These are phyloP conservation scores for Barnettozyma siamensis DNA, from an alignment of 805 yeast species.

Conservation along the genomic window DNA sequence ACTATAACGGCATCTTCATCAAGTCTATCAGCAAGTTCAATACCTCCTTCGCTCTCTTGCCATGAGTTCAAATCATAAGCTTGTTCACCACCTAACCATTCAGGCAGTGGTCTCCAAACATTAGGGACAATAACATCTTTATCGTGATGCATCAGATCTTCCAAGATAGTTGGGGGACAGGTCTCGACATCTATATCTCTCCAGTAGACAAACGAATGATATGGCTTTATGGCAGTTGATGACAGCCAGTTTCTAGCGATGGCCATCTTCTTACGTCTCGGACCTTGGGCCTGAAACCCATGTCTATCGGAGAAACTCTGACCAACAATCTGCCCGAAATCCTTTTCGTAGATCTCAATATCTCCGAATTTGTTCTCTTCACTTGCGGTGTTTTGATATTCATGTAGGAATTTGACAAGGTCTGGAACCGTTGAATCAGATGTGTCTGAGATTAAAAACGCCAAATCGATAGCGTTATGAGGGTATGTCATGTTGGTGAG, in stretches of 20 bases:
- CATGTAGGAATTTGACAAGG: conserved; percentile 49
- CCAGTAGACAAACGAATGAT: conserved; percentile 97
- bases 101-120: conserved; percentile 87
- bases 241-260: conserved; percentile 93
- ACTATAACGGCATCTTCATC: conserved; percentile 96
- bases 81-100: conserved; percentile 79
- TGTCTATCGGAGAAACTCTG: conserved; percentile 92
- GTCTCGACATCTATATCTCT: conserved; percentile 97
- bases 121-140: conserved; percentile 93
- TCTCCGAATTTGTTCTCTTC: conserved; percentile 64
- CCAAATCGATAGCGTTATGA: conserved; percentile 73
- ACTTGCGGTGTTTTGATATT: conserved; percentile 63
- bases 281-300: conserved; percentile 95
- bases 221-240: conserved; percentile 79
- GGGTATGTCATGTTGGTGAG: conserved; percentile 79
- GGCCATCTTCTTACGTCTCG: conserved; percentile 92
- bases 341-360: conserved; percentile 84
- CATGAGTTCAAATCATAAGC: conserved; percentile 82
- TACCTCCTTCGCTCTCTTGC: conserved; percentile 81
- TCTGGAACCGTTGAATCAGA: conserved; percentile 80
- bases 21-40: conserved; percentile 65
- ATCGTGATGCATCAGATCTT: conserved; percentile 88
- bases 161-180: conserved; percentile 75
- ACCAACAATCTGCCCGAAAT: conserved; percentile 89
- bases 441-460: conserved; percentile 87